These are phyloP conservation scores for Daldinia eschscholtzii DNA, from an alignment of 2,329 filamentous ascomycete genomes.

Conservation along the genomic window DNA sequence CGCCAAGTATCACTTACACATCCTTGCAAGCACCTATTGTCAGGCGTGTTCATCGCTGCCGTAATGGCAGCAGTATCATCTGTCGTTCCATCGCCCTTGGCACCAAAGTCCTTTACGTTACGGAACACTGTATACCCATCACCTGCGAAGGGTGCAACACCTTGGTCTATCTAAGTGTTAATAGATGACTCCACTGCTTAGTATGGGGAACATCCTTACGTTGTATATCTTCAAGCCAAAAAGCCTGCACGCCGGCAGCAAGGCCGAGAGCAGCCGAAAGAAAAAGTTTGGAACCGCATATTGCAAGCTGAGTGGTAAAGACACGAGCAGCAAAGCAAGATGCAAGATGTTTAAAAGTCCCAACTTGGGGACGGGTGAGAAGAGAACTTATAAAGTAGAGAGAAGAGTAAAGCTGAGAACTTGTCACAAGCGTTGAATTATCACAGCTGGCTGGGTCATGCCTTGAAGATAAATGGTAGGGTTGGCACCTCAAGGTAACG, in stretches of 20 bases:
- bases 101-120: conserved; percentile 63
- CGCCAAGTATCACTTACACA: conserved; percentile 54
- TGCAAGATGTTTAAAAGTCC: conserved; percentile 15
- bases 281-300: conserved; percentile 52
- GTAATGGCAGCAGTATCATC: conserved; percentile 63
- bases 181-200: neutral
- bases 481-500: conserved; percentile 39
- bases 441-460: conserved; percentile 42
- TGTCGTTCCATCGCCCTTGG: conserved; percentile 60
- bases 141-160: conserved; percentile 58
- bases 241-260: conserved; percentile 50
- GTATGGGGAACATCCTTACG: conserved; percentile 38
- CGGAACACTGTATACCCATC: conserved; percentile 60
- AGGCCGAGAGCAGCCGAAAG: conserved; percentile 50
- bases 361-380: conserved; percentile 39
- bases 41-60: conserved; percentile 56
- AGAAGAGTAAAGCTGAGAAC: conserved; percentile 24
- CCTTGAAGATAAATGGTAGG: conserved; percentile 12
- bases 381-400: conserved; percentile 45
- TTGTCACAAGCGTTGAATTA: conserved; percentile 38
- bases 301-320: conserved; percentile 36
- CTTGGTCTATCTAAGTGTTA: conserved; percentile 54
- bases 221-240: conserved; percentile 51
- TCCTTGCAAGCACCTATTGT: conserved; percentile 57
- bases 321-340: conserved; percentile 30